Conservation (phyloP, 2,329 filamentous ascomycete genomes). For the Arthrobotrys sinensis region DNA sequence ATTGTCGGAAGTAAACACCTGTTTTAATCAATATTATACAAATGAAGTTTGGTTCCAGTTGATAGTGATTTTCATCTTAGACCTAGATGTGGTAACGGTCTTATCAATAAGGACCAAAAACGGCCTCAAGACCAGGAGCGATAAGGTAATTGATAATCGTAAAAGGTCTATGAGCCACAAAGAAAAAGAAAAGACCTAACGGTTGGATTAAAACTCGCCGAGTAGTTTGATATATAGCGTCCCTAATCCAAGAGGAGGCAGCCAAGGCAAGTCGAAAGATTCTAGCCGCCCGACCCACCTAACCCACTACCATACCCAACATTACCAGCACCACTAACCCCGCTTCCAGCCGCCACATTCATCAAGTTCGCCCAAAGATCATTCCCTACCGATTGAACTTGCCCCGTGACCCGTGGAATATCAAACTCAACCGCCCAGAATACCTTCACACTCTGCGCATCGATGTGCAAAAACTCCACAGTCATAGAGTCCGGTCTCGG, state of each 20-base stretch:
- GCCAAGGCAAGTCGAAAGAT: not conserved
- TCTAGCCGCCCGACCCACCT: not conserved
- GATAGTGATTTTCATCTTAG: no score
- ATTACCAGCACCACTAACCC: not conserved
- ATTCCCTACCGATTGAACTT: not conserved
- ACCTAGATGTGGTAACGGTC: no score
- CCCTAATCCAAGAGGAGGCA: not conserved
- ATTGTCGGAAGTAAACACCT: no score
- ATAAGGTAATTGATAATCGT: no score
- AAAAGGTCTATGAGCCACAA: no score
- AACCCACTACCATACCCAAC: not conserved
- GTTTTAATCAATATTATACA: no score
- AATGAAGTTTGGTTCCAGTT: no score
- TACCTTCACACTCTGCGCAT: not conserved
- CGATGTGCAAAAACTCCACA: not conserved
- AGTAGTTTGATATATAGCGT: no score
- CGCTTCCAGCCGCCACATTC: not conserved
- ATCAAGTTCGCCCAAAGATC: not conserved
- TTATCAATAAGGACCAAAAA: no score
- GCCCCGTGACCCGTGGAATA: not conserved
- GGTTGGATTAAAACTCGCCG: no score
- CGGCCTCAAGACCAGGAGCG: no score
- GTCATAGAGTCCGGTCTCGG: not conserved
- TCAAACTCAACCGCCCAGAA: not conserved
- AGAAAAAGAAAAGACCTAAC: no score